Conservation (phyloP, 1,139 yeast species). For the Yamadazyma atlantica region DNA sequence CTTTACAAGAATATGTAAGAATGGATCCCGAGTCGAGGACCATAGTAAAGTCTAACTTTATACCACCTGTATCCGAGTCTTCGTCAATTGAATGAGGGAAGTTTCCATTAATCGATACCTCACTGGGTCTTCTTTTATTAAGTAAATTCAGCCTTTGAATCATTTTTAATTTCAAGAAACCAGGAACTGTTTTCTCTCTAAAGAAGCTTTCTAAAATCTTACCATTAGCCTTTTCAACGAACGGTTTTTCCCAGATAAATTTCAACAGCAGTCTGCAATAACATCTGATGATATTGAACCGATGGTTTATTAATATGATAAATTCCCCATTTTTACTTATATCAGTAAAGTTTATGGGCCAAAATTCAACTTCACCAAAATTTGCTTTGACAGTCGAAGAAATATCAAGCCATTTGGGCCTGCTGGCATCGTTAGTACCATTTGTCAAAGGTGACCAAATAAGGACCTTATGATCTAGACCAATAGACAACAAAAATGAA, state of each 20-base stretch:
- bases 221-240: constrained; percentile 9
- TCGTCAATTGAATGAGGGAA: constrained; percentile 20
- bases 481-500: constrained; percentile 66
- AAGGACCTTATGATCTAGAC: constrained; percentile 67
- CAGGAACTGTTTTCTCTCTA: constrained; percentile 54
- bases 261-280: constrained; percentile 54
- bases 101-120: constrained; percentile 35
- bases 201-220: constrained; percentile 58
- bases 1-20: constrained; percentile 46
- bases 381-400: constrained; percentile 35
- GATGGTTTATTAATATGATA: constrained; percentile 56
- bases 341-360: constrained; percentile 68
- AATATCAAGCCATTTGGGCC: constrained; percentile 37
- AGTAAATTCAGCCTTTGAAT: constrained; percentile 22
- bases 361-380: constrained; percentile 32
- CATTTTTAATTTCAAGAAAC: constrained; percentile 47
- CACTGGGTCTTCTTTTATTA: constrained; percentile 27
- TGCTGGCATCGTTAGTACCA: constrained; percentile 2
- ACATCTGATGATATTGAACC: constrained; percentile 51
- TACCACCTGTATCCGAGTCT: background rate
- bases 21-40: constrained; percentile 47
- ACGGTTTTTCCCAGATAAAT: constrained; percentile 48
- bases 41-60: constrained; percentile 32
- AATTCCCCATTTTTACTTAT: constrained; percentile 62
- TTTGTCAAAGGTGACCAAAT: constrained; percentile 69